A percentile compares a stretch with the other conserved stretches of the same genome.
Conservation (phyloP, 179 eudicot species). For the Pouteria campechiana region DNA sequence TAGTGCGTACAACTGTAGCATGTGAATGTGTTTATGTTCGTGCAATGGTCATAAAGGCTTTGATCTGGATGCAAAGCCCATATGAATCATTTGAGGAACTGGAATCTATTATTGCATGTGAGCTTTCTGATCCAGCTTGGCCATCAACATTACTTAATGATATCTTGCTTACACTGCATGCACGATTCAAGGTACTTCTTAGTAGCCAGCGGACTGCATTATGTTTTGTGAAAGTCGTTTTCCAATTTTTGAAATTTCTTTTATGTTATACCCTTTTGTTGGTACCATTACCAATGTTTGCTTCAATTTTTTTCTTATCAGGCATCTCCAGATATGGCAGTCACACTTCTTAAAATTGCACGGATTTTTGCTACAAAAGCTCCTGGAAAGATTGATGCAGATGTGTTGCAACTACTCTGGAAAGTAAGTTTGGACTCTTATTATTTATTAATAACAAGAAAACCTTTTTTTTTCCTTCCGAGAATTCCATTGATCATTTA, state of each 20-base stretch:
- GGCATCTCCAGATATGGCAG: constrained; percentile 99
- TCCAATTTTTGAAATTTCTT: neutral
- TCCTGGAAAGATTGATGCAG: constrained; percentile 99
- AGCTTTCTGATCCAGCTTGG: constrained; percentile 99
- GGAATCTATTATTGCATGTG: constrained; percentile 86
- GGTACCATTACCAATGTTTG: neutral
- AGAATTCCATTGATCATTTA: too few species aligned
- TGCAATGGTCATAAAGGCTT: constrained; percentile 93
- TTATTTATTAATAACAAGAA: neutral
- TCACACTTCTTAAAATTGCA: constrained; percentile 95
- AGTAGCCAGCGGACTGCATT: neutral
- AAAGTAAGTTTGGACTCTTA: constrained; percentile 45
- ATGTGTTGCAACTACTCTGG: constrained; percentile 94
- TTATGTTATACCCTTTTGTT: neutral
- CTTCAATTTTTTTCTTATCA: constrained; percentile 11
- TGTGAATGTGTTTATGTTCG: constrained; percentile 99
- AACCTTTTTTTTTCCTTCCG: neutral
- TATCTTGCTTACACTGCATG: constrained; percentile 93
- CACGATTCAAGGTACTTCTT: constrained; percentile 84
- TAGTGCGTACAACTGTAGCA: constrained; percentile 96
- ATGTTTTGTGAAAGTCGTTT: neutral
- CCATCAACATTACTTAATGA: constrained; percentile 93
- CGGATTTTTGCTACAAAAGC: constrained; percentile 97
- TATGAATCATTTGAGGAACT: constrained; percentile 88
- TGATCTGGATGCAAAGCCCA: constrained; percentile 99